Conservation (phyloP, 2,329 filamentous ascomycete genomes). For the Venturia asperata region DNA sequence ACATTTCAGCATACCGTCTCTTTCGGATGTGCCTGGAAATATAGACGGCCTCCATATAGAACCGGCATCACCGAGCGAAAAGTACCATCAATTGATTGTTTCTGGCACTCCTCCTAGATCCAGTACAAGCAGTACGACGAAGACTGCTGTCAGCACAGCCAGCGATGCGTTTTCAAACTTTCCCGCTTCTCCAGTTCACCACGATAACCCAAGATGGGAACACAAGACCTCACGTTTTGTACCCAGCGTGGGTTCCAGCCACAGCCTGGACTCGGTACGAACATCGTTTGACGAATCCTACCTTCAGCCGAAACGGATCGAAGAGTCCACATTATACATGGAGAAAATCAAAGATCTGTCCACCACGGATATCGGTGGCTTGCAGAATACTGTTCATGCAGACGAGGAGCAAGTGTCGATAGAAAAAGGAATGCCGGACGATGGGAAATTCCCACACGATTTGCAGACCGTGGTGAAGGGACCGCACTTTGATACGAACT, state of each 20-base stretch:
- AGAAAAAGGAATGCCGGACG: background rate
- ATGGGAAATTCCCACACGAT: background rate
- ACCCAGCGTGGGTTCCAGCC: background rate
- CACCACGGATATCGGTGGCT: background rate
- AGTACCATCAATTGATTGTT: background rate
- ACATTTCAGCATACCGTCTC: background rate
- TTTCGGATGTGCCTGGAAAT: background rate
- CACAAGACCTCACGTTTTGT: background rate
- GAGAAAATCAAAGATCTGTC: background rate
- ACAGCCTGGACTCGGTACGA: background rate
- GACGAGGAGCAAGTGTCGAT: background rate
- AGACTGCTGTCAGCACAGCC: background rate
- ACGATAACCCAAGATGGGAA: background rate
- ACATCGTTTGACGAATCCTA: slow-evolving; percentile 2
- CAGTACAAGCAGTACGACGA: slow-evolving; percentile 3
- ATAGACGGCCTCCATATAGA: background rate
- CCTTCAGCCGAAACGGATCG: background rate
- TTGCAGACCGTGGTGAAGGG: background rate
- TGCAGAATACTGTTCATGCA: background rate
- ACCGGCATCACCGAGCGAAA: background rate
- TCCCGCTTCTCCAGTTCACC: background rate
- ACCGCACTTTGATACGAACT: slow-evolving; percentile 21
- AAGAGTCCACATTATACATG: background rate
- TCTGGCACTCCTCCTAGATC: background rate
- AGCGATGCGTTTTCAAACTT: background rate